Evolutionary conservation across 495 filamentous ascomycete species (phyloP).

Genomic region (Aspergillus sclerotiicarbonarius): DNA sequence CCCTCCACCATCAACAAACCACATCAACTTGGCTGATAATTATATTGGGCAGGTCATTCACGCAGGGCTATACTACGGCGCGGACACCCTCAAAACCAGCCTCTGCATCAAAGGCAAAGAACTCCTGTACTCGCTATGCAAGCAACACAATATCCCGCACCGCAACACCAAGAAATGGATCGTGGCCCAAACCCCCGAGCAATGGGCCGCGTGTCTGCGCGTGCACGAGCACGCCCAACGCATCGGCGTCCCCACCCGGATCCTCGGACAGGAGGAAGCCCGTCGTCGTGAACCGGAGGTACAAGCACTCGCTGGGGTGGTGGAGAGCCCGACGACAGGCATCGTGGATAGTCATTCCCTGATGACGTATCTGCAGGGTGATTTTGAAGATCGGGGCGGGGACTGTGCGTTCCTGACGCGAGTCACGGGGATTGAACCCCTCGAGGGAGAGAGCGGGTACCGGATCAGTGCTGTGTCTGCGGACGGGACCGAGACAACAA

Average conservation of each 20-base stretch:
- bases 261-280: slow-evolving; percentile 62
- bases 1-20: not conserved
- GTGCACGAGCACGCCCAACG: slow-evolving; percentile 64
- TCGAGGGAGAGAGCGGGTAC: slow-evolving; percentile 52
- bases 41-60: slow-evolving; percentile 71
- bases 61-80: slow-evolving; percentile 89
- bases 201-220: slow-evolving; percentile 63
- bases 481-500: slow-evolving; percentile 43
- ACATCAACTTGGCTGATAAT: not conserved
- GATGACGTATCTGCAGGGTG: slow-evolving; percentile 76
- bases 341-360: slow-evolving; percentile 85
- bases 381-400: slow-evolving; percentile 75
- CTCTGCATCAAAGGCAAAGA: slow-evolving; percentile 77
- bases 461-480: slow-evolving; percentile 49
- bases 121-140: slow-evolving; percentile 78
- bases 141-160: slow-evolving; percentile 62
- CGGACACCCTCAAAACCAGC: slow-evolving; percentile 70
- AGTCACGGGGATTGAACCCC: slow-evolving; percentile 58
- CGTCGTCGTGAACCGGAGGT: slow-evolving; percentile 69
- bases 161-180: slow-evolving; percentile 88
- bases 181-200: slow-evolving; percentile 73
- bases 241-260: slow-evolving; percentile 71
- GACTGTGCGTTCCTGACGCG: slow-evolving; percentile 62
- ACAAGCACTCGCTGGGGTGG: slow-evolving; percentile 62
- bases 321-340: slow-evolving; percentile 81